Evolutionary conservation across 1,284 basidiomycete species (phyloP), one percentile per base, ranked within the genome.

Genomic region (Apiotrichum akiyoshidainum): DNA sequence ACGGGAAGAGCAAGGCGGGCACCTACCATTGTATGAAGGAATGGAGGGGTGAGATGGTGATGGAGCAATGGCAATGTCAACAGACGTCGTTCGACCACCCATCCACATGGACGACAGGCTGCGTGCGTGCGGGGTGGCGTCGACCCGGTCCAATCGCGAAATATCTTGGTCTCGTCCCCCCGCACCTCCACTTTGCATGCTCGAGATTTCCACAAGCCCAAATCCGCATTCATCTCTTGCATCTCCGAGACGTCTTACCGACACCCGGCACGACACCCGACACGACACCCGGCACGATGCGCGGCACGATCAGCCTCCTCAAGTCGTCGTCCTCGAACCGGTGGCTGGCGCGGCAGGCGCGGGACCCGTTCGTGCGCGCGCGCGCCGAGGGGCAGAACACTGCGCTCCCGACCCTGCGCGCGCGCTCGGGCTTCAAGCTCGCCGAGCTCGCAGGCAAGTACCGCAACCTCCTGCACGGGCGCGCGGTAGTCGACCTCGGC

Each of bases 401-500:
- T 79, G 81, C 2, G 40, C 10, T 31, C 13, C 56, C 60, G 21
- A 33, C 64, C 5, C 91, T 85, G 73, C 85, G 89, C 41, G 86
- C 91, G 1, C 85, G 91, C 57, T 87, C 89, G 21, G 89, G 90
- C 2, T 92, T 89, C 81, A 94, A 94, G 78, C 84, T 94, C 21
- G 52, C 73, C 17, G 69, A 70, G 2, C 59, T 78, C 1, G 58
- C 66, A 5, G 45, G 54, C 14, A 69, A 65, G 50, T 67, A 76
- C 49, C 72, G 69, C 6, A 65, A 75, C 4, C 83, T 91, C 59
- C 78, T 89, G 45, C 59, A 58, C 0, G 64, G 78, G 7, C 78
- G 80, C 6, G 80, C 83, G 21, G 85, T 92, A 0, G 84, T 92
- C 2, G 91, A 93, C 74, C 82, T 94, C 31, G 91, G 91, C 37